Evolutionary conservation across 768 basidiomycete species (phyloP).

Genomic region (Amyloporia xantha): DNA sequence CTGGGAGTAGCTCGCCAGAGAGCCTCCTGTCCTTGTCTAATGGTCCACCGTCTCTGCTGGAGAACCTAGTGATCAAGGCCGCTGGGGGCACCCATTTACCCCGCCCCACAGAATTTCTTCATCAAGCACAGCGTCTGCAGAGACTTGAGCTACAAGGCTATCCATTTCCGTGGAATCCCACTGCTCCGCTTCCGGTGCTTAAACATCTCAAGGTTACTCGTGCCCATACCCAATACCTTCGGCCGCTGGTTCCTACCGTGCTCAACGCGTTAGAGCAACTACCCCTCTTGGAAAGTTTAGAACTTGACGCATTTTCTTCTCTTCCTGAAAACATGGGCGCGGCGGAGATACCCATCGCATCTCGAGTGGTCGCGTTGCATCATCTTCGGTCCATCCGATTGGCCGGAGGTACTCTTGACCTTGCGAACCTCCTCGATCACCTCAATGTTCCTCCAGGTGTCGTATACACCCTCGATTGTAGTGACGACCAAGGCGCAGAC

Average conservation of each 20-base stretch:
- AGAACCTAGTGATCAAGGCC: background rate
- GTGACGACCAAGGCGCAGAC: background rate
- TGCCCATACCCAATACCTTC: background rate
- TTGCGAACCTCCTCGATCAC: background rate
- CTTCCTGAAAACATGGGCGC: background rate
- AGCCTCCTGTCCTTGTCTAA: too few species aligned
- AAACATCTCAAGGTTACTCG: background rate
- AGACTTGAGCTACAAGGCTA: background rate
- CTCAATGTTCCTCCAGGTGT: background rate
- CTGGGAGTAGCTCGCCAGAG: too few species aligned
- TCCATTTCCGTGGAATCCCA: background rate
- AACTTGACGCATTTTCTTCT: background rate
- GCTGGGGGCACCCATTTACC: background rate
- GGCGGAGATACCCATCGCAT: background rate
- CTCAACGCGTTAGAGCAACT: background rate
- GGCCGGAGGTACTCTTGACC: background rate
- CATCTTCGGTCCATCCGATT: background rate
- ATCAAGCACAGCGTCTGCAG: background rate
- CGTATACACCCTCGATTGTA: background rate
- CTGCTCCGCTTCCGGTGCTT: background rate
- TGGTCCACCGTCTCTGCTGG: background rate
- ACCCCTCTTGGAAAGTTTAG: background rate
- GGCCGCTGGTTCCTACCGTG: background rate
- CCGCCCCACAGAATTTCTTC: background rate
- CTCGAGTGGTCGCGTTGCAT: background rate